Conservation (phyloP, 148 eudicot species). For the Cornus kousa region DNA sequence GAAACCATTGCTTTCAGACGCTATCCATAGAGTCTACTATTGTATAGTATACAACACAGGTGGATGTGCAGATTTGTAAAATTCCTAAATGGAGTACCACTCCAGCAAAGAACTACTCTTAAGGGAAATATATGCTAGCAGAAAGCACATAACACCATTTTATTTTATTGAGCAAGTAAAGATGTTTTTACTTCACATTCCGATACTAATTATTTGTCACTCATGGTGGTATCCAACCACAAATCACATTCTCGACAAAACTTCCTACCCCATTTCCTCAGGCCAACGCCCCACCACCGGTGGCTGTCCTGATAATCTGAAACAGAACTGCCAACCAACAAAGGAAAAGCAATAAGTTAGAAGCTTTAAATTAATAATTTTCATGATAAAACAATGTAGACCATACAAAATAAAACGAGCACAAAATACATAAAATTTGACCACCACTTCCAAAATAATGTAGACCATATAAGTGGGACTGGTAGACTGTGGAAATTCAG, state of each 20-base stretch:
- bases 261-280: conserved; percentile 11
- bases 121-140: background rate
- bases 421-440: background rate
- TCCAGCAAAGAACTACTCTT: background rate
- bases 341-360: background rate
- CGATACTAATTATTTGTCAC: background rate
- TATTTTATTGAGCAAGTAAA: background rate
- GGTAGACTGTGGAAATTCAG: background rate
- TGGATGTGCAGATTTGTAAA: too few species aligned
- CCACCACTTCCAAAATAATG: background rate
- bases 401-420: background rate
- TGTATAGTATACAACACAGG: too few species aligned
- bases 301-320: conserved; percentile 48
- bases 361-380: too few species aligned
- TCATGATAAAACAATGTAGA: too few species aligned
- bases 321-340: conserved; percentile 38
- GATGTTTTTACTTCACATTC: background rate
- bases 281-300: conserved; percentile 4
- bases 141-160: background rate
- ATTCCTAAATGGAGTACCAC: too few species aligned
- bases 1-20: too few species aligned
- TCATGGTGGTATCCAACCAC: background rate
- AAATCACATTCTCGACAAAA: background rate
- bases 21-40: too few species aligned
- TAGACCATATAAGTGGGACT: background rate